Evolutionary conservation across 2,329 filamentous ascomycete genomes (phyloP).

Genomic region (Chrysoporthe puriensis): DNA sequence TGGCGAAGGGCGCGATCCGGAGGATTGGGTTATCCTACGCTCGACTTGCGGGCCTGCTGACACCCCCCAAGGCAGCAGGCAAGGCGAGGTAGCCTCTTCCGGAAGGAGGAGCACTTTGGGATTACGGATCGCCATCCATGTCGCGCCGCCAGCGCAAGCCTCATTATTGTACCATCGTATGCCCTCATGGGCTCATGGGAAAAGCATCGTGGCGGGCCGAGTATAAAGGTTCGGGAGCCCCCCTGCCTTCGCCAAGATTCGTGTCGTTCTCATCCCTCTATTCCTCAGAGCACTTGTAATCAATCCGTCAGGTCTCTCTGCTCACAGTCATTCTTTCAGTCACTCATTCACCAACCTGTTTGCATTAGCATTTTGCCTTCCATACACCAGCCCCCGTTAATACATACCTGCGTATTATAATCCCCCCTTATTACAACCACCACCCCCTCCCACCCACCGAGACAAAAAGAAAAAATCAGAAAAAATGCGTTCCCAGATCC

Average conservation of each 20-base stretch:
- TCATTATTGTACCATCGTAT: neutral
- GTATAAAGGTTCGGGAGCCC: neutral
- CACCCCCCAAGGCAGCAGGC: neutral
- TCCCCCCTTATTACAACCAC: neutral
- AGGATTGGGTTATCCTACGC: too few species aligned
- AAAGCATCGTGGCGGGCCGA: neutral
- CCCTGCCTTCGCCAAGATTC: neutral
- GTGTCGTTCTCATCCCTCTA: neutral
- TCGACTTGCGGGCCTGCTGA: too few species aligned
- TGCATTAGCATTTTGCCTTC: neutral
- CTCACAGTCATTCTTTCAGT: neutral
- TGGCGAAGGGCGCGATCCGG: too few species aligned
- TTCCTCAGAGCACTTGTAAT: neutral
- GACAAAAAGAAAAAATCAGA: neutral
- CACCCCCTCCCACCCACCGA: neutral
- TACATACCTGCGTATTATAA: neutral
- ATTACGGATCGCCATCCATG: neutral
- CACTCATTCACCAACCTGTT: neutral
- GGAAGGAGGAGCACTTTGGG: neutral
- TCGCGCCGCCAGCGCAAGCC: neutral
- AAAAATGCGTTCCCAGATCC: constrained; percentile 9
- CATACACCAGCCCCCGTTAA: neutral
- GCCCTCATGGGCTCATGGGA: neutral
- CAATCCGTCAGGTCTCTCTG: neutral
- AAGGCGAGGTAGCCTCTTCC: neutral